These are phyloP conservation scores for Kodamaea hsintzibuensis DNA, from an alignment of 805 yeast species.

Conservation along the genomic window DNA sequence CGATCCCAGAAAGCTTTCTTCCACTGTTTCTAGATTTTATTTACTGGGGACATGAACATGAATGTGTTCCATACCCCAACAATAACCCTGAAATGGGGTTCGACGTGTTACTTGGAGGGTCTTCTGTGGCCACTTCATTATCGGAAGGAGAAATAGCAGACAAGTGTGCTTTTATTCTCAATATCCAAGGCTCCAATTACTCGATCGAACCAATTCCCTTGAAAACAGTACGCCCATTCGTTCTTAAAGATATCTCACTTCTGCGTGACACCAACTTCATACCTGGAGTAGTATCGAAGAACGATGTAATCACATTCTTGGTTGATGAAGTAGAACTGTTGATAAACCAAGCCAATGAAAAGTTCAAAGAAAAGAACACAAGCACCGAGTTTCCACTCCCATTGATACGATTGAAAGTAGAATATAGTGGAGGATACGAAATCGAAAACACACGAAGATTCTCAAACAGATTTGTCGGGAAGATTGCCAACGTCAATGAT, in stretches of 20 bases:
- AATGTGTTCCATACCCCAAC: conserved; percentile 73
- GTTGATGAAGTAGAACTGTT: conserved; percentile 64
- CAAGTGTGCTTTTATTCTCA: conserved; percentile 73
- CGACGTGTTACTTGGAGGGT: conserved; percentile 87
- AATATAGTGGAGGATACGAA: conserved; percentile 87
- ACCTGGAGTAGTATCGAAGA: conserved; percentile 61
- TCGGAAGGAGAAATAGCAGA: conserved; percentile 79
- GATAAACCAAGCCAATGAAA: conserved; percentile 47
- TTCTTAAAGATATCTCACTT: conserved; percentile 65
- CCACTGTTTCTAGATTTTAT: conserved; percentile 83
- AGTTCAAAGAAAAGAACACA: conserved; percentile 23
- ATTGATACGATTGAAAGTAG: conserved; percentile 77
- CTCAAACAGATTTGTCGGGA: conserved; percentile 86
- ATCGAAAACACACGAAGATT: conserved; percentile 89
- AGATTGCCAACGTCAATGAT: conserved; percentile 88
- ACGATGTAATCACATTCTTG: conserved; percentile 60
- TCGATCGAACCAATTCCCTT: conserved; percentile 61
- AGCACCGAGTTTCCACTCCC: conserved; percentile 62
- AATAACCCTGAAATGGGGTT: conserved; percentile 63
- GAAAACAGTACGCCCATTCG: conserved; percentile 78
- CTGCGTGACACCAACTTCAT: conserved; percentile 48
- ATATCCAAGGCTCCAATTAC: conserved; percentile 58
- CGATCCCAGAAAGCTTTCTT: conserved; percentile 79
- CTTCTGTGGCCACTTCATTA: conserved; percentile 88
- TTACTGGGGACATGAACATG: conserved; percentile 98